phyloP scores from a whole-genome alignment of 1,284 basidiomycete genomes.

The Stygiomarasmius scandens region DNA sequence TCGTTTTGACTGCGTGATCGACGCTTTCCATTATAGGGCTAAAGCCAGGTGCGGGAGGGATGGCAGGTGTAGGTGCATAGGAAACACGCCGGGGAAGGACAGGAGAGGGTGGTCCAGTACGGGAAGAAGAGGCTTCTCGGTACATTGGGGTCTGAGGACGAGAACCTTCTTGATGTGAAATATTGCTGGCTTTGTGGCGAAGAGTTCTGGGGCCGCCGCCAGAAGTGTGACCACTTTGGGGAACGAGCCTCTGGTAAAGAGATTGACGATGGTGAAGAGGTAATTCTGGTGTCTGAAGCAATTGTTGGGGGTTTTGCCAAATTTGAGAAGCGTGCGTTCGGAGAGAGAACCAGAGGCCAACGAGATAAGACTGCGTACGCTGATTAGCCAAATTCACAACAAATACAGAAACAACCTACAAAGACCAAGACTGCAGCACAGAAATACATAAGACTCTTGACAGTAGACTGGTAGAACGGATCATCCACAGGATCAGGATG shows the following conservation, averaged over 20 bases:
- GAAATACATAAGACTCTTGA: constrained; percentile 93
- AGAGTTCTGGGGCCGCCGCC: constrained; percentile 24
- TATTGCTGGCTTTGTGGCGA: constrained; percentile 46
- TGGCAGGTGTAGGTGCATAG: constrained; percentile 47
- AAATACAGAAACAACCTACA: constrained; percentile 53
- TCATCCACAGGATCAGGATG: constrained; percentile 93
- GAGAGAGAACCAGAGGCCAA: constrained; percentile 98
- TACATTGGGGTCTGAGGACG: constrained; percentile 40
- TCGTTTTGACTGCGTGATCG: constrained; percentile 69
- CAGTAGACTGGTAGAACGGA: constrained; percentile 95
- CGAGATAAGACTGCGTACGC: constrained; percentile 81
- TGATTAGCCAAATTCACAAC: background rate
- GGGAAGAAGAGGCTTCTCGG: constrained; percentile 30
- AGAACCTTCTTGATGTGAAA: constrained; percentile 33
- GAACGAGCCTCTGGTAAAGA: constrained; percentile 70
- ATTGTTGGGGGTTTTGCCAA: constrained; percentile 96
- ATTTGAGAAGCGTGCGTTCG: constrained; percentile 98
- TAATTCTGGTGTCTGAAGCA: constrained; percentile 72
- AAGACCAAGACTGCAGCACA: constrained; percentile 90
- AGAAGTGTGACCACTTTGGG: constrained; percentile 19
- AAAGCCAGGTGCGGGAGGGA: constrained; percentile 34
- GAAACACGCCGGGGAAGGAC: constrained; percentile 53
- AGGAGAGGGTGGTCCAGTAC: constrained; percentile 37
- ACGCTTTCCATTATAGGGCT: constrained; percentile 80
- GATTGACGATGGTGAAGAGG: constrained; percentile 66